Percentiles rank a stretch among this genome's conserved stretches.
phyloP scores from a whole-genome alignment of 371 early-diverging fungal species.

The Batrachochytrium dendrobatidis region DNA sequence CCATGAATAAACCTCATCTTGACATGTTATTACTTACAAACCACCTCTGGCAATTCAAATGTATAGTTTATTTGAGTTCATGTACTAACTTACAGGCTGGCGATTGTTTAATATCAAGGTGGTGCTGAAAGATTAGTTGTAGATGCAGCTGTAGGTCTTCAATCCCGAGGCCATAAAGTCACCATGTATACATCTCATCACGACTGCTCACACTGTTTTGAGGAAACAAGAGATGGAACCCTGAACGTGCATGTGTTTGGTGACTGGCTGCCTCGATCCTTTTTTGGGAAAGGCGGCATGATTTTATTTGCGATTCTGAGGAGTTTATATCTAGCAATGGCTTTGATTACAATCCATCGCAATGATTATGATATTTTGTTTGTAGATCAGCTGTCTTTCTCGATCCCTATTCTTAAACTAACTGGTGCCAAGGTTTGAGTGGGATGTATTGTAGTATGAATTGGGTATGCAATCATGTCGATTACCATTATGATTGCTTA shows the following conservation, averaged over 20 bases:
- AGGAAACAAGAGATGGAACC: constrained; percentile 86
- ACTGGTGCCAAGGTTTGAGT: constrained; percentile 50
- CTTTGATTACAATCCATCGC: constrained; percentile 18
- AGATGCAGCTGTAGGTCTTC: constrained; percentile 81
- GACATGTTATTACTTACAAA: not conserved
- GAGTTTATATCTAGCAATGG: constrained; percentile 53
- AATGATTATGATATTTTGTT: constrained; percentile 67
- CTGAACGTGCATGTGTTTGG: constrained; percentile 67
- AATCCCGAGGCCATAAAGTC: constrained; percentile 70
- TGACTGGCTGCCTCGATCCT: constrained; percentile 61
- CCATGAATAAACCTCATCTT: not conserved
- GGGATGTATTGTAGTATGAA: not conserved
- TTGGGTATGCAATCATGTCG: not conserved
- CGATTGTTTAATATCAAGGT: constrained; percentile 42
- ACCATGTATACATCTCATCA: constrained; percentile 85
- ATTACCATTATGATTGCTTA: not conserved
- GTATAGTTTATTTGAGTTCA: no score
- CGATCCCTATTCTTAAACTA: constrained; percentile 70
- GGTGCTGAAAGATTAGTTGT: constrained; percentile 95
- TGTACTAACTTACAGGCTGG: no score
- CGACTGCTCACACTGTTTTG: constrained; percentile 81
- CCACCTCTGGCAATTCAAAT: no score
- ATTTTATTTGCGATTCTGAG: constrained; percentile 79
- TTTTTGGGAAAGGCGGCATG: constrained; percentile 65
- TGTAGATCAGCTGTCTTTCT: constrained; percentile 84